Base-by-base conservation (phyloP, 805 yeast genomes). In the Wickerhamomyces mucosus region DNA sequence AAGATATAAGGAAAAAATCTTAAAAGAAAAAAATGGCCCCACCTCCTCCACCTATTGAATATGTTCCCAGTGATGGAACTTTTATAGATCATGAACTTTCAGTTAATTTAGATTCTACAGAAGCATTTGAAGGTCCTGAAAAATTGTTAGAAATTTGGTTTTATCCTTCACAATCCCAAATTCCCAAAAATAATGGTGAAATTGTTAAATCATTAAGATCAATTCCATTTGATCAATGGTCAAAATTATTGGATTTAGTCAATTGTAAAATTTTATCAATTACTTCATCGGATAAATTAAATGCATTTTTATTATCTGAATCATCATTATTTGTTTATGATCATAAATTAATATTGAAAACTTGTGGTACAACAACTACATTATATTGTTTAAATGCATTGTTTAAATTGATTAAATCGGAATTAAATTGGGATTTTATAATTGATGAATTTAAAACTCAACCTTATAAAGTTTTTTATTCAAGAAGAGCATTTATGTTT, bases 81-180 rank as follows among this genome's bases (percentile, higher is more conserved):
- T 75, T 67, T 50, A 75, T 85, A 46, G 88, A 88, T 56, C 89
- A 80, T 55, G 83, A 78, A 38, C 63, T 83, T 30, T 78, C 94
- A 7, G 77, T 75, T 27, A 69, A 72, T 38, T 63, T 88, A 41
- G 96, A 88, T 59, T 86, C 96, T 14, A 68, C 94, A 11, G 80
- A 75, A 50, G 95, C 96, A 3, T 89, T 89, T 53, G 97, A 89
- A 63, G 97, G 98, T 6, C 97, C 98, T 20, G 97, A 89, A 57
- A 92, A 89, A 57, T 65, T 89, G 35, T 64, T 92, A 26, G 96
- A 89, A 54, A 65, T 89, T 36, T 88, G 96, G 96, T 77, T 86
- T 52, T 75, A 77, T 45, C 69, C 78, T 10, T 55, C 64, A 23
- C 62, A 61, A 25, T 37, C 50, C 17, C 42, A 55, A n/a, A 20